Conservation (phyloP, 192 early-diverging fungal genomes). For the Gryganskiella cystojenkinii region DNA sequence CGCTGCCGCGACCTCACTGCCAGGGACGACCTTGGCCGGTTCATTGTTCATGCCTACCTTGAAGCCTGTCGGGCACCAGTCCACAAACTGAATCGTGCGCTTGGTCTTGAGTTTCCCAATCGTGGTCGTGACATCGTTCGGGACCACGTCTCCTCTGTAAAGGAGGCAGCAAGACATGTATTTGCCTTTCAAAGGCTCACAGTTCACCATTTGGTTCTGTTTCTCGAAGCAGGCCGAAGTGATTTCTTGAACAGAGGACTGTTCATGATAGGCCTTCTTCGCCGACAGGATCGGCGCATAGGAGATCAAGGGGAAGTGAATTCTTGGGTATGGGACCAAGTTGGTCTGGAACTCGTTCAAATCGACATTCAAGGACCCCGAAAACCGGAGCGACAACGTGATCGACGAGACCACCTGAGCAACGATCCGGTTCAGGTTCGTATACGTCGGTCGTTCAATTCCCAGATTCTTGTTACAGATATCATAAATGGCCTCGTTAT, state of each 20-base stretch:
- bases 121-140: constrained; percentile 95
- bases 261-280: constrained; percentile 97
- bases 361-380: constrained; percentile 98
- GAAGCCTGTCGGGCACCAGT: constrained; percentile 99
- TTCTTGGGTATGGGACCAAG: constrained; percentile 99
- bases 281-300: constrained; percentile 96
- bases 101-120: constrained; percentile 93
- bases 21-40: constrained; percentile 71
- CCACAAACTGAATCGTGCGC: constrained; percentile 97
- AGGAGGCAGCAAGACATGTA: constrained; percentile 99
- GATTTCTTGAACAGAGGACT: constrained; percentile 95
- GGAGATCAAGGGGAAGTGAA: constrained; percentile 98
- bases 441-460: constrained; percentile 96
- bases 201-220: constrained; percentile 99
- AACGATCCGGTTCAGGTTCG: constrained; percentile 97
- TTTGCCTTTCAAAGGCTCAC: constrained; percentile 96
- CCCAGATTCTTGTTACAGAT: constrained; percentile 98
- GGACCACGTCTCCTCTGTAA: constrained; percentile 98
- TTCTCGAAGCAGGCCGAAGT: constrained; percentile 98
- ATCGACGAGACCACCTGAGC: constrained; percentile 99
- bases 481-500: constrained; percentile 99
- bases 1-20: constrained; percentile 94
- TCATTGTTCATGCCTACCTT: constrained; percentile 99
- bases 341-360: constrained; percentile 99
- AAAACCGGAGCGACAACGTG: constrained; percentile 98